Evolutionary conservation across 129 eudicot species (phyloP), one percentile per base, ranked within the genome.

Genomic region (Helianthus annuus): DNA sequence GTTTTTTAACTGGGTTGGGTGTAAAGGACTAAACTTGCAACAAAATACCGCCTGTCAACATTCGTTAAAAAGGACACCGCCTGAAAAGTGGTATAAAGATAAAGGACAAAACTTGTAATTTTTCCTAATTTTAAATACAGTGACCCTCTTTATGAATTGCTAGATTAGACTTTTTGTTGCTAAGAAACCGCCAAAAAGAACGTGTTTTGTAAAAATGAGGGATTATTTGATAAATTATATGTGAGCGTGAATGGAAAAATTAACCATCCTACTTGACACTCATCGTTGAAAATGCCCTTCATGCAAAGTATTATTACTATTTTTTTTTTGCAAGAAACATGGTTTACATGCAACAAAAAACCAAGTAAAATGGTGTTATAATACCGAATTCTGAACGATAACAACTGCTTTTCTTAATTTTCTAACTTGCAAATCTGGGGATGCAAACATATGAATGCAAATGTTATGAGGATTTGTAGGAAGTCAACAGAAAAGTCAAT

Each of bases 401-500:
- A 29, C n/a, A 70, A 63, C 32, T 8, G 45, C 40, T 10, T 70
- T 56, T 51, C 51, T 32, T 29, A 46, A 11, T 49, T 16, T 13
- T 51, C 11, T 40, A 65, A 19, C 48, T 19, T 60, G 36, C 49
- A 73, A 39, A 15, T 55, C 7, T 56, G 76, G 72, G 51, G 32
- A 16, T 70, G 65, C 48, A 61, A 40, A 40, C 59, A 61, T 62
- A 22, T 39, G 13, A 52, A 59, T 34, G 24, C 36, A 29, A 24
- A 61, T 39, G 40, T 29, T 61, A 10, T 34, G 46, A 48, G 67
- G 58, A 36, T 56, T 29, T 60, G 65, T 7, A 32, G 46, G 44
- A 54, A 69, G 52, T 55, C 57, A 40, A 54, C 17, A 63, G 17
- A 44, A 70, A 78, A 74, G 51, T 54, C 62, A 64, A 76, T 92